Conservation (phyloP, 2,329 filamentous ascomycete genomes). For the Clarireedia monteithiana region DNA sequence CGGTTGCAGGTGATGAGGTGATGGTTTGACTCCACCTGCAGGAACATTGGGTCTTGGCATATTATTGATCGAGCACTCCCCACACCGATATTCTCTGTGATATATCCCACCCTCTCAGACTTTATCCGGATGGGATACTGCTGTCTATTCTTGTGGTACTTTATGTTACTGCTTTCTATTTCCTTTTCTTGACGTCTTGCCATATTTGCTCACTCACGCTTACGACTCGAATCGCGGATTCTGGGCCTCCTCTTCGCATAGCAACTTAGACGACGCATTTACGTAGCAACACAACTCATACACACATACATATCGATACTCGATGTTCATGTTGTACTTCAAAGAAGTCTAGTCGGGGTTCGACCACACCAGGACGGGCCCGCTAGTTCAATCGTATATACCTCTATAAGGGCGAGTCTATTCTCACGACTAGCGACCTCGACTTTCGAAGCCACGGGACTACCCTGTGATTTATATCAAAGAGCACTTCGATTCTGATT, state of each 20-base stretch:
- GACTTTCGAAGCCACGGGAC: background rate
- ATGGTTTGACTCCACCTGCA: constrained; percentile 24
- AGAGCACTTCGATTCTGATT: background rate
- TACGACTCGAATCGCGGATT: constrained; percentile 29
- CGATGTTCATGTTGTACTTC: background rate
- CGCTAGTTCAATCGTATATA: background rate
- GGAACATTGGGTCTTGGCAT: constrained; percentile 16
- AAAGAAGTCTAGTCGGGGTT: background rate
- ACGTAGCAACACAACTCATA: background rate
- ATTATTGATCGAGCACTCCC: constrained; percentile 12
- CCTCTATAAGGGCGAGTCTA: background rate
- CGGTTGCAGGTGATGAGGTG: constrained; percentile 26
- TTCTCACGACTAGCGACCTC: too few species aligned
- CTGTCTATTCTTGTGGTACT: constrained; percentile 13
- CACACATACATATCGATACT: background rate
- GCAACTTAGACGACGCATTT: constrained; percentile 1
- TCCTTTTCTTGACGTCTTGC: background rate
- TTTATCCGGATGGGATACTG: constrained; percentile 18
- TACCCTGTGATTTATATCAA: background rate
- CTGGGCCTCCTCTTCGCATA: constrained; percentile 31
- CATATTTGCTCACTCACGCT: background rate
- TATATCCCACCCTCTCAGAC: constrained; percentile 5
- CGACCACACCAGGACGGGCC: background rate
- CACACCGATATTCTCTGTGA: constrained; percentile 15
- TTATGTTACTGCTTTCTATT: constrained; percentile 1